These are phyloP conservation scores for Fraxinus latifolia DNA, from an alignment of 305 asterid genomes.

Conservation along the genomic window DNA sequence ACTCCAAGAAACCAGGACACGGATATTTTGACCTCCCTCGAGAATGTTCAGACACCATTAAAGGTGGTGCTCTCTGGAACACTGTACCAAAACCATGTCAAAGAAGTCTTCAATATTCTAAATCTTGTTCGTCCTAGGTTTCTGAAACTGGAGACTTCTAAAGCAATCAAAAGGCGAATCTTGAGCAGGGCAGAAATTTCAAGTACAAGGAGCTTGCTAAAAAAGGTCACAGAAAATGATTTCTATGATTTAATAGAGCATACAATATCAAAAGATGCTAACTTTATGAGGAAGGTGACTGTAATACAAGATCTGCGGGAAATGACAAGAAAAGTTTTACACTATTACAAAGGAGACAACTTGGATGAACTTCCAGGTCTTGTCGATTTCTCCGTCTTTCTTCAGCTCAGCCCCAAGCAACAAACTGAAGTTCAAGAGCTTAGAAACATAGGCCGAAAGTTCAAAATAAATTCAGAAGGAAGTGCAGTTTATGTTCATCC, in stretches of 20 bases:
- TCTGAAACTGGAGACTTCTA: constrained; percentile 60
- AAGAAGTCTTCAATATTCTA: constrained; percentile 83
- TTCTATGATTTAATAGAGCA: neutral
- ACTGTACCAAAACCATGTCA: constrained; percentile 86
- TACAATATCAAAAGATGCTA: neutral
- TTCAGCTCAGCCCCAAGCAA: constrained; percentile 59
- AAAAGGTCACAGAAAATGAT: constrained; percentile 8
- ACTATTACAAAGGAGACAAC: constrained; percentile 89
- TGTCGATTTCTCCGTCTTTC: constrained; percentile 74
- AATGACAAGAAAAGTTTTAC: constrained; percentile 83
- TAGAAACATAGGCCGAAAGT: constrained; percentile 45
- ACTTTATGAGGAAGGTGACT: constrained; percentile 51
- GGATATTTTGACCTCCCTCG: constrained; percentile 78
- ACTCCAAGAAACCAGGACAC: constrained; percentile 92
- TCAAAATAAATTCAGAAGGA: constrained; percentile 70
- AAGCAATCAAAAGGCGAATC: constrained; percentile 66
- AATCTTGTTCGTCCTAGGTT: constrained; percentile 96
- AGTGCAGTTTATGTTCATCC: constrained; percentile 91
- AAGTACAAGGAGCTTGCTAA: constrained; percentile 45
- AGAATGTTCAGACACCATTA: constrained; percentile 74
- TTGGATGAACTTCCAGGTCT: constrained; percentile 96
- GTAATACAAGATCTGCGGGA: constrained; percentile 84
- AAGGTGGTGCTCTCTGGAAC: constrained; percentile 97
- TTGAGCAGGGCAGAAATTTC: constrained; percentile 65
- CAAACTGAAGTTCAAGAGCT: constrained; percentile 50